Percentiles rank a stretch among this genome's conserved stretches.
Conservation (phyloP, 495 filamentous ascomycete species). For the Cercophora sp. region DNA sequence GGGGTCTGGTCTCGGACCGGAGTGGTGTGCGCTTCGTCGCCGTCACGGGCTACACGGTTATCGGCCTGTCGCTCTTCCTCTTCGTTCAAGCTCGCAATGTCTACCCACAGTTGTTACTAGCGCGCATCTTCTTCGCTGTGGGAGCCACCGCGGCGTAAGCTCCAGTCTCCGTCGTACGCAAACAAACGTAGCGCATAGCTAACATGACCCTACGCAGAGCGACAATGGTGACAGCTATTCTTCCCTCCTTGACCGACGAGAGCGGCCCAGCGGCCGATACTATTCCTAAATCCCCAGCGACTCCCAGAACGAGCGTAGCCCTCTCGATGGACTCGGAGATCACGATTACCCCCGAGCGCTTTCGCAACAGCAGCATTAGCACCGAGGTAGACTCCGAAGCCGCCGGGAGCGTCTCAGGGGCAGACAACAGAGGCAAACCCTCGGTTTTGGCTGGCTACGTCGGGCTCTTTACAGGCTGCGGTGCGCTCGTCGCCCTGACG, state of each 20-base stretch:
- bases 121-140: conserved; percentile 80
- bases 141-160: conserved; percentile 80
- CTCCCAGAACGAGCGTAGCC: conserved; percentile 35
- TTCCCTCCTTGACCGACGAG: conserved; percentile 75
- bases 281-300: conserved; percentile 7
- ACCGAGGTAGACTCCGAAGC: conserved; percentile 5
- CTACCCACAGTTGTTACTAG: conserved; percentile 85
- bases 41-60: conserved; percentile 72
- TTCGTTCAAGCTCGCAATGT: conserved; percentile 84
- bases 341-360: conserved; percentile 58
- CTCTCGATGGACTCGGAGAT: conserved; percentile 58
- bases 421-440: conserved; percentile 34
- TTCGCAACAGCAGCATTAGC: conserved; percentile 24
- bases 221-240: conserved; percentile 95
- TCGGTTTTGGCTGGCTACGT: conserved; percentile 81
- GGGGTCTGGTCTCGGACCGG: conserved; percentile 88
- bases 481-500: conserved; percentile 75
- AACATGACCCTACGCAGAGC: conserved; percentile 52
- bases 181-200: conserved; percentile 1
- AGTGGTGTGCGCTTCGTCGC: conserved; percentile 80
- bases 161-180: not conserved
- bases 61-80: conserved; percentile 69
- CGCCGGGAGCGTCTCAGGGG: conserved; percentile 2
- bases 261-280: conserved; percentile 24
- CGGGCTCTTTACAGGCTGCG: conserved; percentile 86